Evolutionary conservation across 2,329 filamentous ascomycete genomes (phyloP).

Genomic region (Paecilomyces sp.): DNA sequence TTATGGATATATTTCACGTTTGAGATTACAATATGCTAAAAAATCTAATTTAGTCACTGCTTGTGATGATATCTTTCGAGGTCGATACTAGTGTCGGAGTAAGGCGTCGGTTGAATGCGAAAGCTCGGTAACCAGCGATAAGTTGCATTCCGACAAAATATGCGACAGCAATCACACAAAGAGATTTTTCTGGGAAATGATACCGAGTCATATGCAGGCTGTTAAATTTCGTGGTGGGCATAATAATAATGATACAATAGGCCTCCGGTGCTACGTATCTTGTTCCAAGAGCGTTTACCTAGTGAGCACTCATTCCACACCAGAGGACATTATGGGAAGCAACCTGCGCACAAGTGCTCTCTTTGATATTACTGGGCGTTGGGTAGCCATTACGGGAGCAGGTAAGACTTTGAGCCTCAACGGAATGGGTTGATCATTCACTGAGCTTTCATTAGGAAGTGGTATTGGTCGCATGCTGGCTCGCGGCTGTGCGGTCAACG

Average conservation of each 20-base stretch:
- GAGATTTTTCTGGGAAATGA: background rate
- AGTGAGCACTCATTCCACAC: background rate
- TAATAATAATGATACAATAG: too few relatives aligned
- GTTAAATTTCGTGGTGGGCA: too few relatives aligned
- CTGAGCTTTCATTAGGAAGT: background rate
- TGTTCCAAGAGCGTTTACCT: too few relatives aligned
- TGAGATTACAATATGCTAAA: too few relatives aligned
- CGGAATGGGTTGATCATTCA: background rate
- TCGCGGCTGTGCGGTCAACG: constrained; percentile 8
- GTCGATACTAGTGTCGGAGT: background rate
- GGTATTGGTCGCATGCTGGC: constrained; percentile 12
- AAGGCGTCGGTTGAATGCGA: background rate
- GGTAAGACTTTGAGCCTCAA: background rate
- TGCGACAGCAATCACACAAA: background rate
- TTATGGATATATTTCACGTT: too few relatives aligned
- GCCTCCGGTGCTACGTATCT: too few relatives aligned
- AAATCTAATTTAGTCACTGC: too few relatives aligned
- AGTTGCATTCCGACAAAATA: background rate
- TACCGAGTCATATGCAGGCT: too few relatives aligned
- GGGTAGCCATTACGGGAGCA: constrained; percentile 6
- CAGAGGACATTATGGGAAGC: background rate
- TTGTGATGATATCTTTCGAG: background rate
- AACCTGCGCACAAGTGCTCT: background rate
- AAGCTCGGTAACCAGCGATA: background rate
- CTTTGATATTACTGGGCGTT: constrained; percentile 1